A percentile compares a stretch with the other conserved stretches of the same genome.
Evolutionary conservation across 192 early-diverging fungal genomes (phyloP).

Genomic region (Dissophora ornata): DNA sequence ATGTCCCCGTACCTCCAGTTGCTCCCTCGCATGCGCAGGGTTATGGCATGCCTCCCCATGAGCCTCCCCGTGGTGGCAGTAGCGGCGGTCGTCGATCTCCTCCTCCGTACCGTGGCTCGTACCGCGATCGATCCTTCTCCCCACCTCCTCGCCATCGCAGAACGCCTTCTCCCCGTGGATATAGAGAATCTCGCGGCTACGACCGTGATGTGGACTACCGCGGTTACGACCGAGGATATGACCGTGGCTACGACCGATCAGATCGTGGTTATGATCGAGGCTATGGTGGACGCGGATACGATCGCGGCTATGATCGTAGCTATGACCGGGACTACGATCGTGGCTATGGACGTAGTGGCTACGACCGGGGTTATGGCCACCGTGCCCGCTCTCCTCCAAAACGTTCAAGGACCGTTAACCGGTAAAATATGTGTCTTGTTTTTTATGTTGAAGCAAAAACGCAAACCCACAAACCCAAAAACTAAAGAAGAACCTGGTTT

Average conservation of each 20-base stretch:
- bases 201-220: conserved; percentile 42
- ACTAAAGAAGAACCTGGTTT: too few relatives aligned
- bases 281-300: conserved; percentile 1
- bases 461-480: too few relatives aligned
- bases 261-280: conserved; percentile 36
- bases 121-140: conserved; percentile 55
- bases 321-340: conserved; percentile 50
- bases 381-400: conserved; percentile 60
- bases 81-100: conserved; percentile 24
- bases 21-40: conserved; percentile 8
- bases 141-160: conserved; percentile 53
- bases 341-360: conserved; percentile 23
- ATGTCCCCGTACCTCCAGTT: background rate
- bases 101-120: conserved; percentile 22
- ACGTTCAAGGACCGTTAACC: conserved; percentile 58
- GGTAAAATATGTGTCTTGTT: conserved; percentile 46
- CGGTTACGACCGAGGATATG: conserved; percentile 45
- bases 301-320: conserved; percentile 28
- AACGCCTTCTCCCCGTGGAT: conserved; percentile 52
- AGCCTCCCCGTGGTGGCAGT: conserved; percentile 12
- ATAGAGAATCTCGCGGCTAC: conserved; percentile 47
- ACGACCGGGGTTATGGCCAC: conserved; percentile 56
- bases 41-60: conserved; percentile 29
- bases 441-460: conserved; percentile 2
- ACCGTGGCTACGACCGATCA: conserved; percentile 41